These are phyloP conservation scores for Talaromyces sp. DNA, from an alignment of 2,329 filamentous ascomycete genomes.

Conservation along the genomic window DNA sequence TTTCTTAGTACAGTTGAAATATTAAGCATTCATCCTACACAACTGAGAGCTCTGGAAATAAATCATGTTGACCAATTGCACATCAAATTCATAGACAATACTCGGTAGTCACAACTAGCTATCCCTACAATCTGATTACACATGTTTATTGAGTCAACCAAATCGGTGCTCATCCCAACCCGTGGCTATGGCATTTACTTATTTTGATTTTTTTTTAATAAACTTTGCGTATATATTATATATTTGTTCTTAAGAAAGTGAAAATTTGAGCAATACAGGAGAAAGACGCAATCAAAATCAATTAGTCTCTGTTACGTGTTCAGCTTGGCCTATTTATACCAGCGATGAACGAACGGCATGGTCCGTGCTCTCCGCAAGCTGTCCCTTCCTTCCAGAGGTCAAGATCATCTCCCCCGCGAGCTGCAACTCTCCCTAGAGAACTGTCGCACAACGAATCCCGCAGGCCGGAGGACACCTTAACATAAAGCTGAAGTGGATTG, in stretches of 20 bases:
- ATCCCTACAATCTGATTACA: too few species aligned
- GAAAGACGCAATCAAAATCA: too few species aligned
- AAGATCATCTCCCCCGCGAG: background rate
- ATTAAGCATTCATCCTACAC: background rate
- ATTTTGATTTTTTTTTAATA: too few species aligned
- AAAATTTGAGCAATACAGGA: too few species aligned
- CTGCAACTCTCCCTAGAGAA: background rate
- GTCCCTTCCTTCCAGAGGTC: slow-evolving; percentile 10
- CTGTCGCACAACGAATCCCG: background rate
- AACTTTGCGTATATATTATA: too few species aligned
- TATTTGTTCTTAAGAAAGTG: too few species aligned
- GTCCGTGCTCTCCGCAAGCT: slow-evolving; percentile 11
- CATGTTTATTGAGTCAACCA: too few species aligned
- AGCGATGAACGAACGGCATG: background rate
- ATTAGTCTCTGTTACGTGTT: too few species aligned
- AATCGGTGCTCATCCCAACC: too few species aligned
- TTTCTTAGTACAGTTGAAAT: background rate
- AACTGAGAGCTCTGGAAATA: background rate
- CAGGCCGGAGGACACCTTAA: background rate
- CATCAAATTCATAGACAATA: background rate
- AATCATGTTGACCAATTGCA: background rate
- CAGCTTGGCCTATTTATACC: background rate
- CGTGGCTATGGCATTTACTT: too few species aligned
- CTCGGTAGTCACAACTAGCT: background rate
- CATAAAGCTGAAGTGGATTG: background rate